These are phyloP conservation scores for Solanum hybrid DNA, from an alignment of 305 asterid species.

Conservation along the genomic window DNA sequence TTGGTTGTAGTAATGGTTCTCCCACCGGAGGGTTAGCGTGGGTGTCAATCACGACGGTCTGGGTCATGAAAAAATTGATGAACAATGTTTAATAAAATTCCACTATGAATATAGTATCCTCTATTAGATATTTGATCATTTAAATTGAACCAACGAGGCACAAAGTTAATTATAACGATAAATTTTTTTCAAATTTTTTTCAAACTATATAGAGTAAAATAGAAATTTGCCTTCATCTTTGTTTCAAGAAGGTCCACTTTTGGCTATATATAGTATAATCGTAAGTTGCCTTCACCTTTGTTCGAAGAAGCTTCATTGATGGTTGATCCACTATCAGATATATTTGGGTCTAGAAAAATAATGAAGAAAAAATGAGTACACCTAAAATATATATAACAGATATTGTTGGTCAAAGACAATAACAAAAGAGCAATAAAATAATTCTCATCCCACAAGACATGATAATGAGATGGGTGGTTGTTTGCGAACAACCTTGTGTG, in stretches of 20 bases:
- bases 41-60: too few species aligned
- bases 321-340: neutral
- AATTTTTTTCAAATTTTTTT: too few species aligned
- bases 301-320: neutral
- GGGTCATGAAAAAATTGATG: neutral
- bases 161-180: neutral
- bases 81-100: too few species aligned
- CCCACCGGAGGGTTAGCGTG: too few species aligned
- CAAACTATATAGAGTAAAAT: neutral
- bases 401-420: neutral
- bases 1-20: too few species aligned
- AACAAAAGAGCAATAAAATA: neutral
- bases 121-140: neutral
- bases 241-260: neutral
- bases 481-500: neutral
- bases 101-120: neutral
- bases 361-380: neutral
- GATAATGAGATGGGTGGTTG: neutral
- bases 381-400: neutral
- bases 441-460: neutral
- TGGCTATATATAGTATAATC: neutral
- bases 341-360: neutral
- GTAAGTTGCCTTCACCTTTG: neutral
- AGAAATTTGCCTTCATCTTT: neutral
- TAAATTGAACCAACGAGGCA: neutral